phyloP scores from a whole-genome alignment of 306 rosid species.

The Trichosanthes cucumerina region DNA sequence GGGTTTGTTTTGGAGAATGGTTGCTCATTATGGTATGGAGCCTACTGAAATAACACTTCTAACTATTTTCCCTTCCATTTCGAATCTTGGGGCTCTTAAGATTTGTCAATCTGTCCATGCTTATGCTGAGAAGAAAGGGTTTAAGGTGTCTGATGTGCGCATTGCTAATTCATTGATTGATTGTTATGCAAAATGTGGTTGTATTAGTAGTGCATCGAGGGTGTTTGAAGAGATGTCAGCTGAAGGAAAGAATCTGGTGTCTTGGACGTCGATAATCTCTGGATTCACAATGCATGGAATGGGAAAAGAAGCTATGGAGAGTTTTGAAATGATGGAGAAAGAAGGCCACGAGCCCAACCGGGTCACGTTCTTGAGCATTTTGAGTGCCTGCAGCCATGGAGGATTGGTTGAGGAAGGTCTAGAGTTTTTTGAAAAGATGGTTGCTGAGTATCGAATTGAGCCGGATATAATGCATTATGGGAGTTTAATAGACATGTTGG shows the following conservation, averaged over 20 bases:
- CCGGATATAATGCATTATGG: slow-evolving; percentile 63
- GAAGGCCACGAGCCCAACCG: slow-evolving; percentile 45
- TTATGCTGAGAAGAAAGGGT: slow-evolving; percentile 57
- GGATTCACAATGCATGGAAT: slow-evolving; percentile 61
- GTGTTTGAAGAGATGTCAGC: slow-evolving; percentile 38
- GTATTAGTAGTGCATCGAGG: slow-evolving; percentile 39
- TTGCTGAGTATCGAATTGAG: slow-evolving; percentile 25
- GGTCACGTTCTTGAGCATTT: slow-evolving; percentile 47
- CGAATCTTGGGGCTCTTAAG: slow-evolving; percentile 42
- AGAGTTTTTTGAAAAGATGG: slow-evolving; percentile 47
- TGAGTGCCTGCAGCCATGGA: slow-evolving; percentile 68
- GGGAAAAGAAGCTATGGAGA: slow-evolving; percentile 46
- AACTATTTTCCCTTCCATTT: slow-evolving; percentile 48
- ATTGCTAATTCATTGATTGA: slow-evolving; percentile 50
- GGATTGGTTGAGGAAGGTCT: slow-evolving; percentile 69
- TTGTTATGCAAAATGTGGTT: slow-evolving; percentile 67
- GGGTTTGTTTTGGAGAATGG: slow-evolving; percentile 45
- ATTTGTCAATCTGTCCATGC: slow-evolving; percentile 48
- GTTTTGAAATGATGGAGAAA: slow-evolving; percentile 43
- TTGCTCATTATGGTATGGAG: slow-evolving; percentile 25
- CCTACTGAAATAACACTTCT: slow-evolving; percentile 55
- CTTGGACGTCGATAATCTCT: slow-evolving; percentile 58
- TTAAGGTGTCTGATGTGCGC: slow-evolving; percentile 41
- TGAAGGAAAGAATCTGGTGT: slow-evolving; percentile 43
- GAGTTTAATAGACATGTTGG: slow-evolving; percentile 60